Conservation (phyloP, 768 basidiomycete species). For the Jaapia argillacea region DNA sequence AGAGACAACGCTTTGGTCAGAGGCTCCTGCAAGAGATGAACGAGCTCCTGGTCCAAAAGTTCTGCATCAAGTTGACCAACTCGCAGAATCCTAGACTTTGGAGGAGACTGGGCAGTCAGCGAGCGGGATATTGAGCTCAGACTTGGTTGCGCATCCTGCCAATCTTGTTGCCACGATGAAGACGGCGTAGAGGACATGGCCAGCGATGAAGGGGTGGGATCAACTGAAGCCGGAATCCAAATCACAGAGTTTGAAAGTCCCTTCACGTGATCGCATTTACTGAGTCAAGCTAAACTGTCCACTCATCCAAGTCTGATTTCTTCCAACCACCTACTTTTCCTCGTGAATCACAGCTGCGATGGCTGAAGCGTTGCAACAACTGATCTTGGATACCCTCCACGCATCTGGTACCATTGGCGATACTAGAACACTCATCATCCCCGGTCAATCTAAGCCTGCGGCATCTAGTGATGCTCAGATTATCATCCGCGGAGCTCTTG, state of each 20-base stretch:
- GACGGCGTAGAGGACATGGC: not conserved
- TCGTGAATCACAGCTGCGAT: constrained; percentile 33
- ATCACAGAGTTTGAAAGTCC: too few relatives aligned
- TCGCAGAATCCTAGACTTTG: constrained; percentile 46
- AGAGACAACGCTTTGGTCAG: constrained; percentile 59
- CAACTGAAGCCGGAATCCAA: too few relatives aligned
- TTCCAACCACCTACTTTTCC: too few relatives aligned
- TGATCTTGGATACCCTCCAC: constrained; percentile 67
- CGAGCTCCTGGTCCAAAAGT: constrained; percentile 81
- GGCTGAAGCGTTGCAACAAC: constrained; percentile 74
- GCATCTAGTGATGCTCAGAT: constrained; percentile 71
- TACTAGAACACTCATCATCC: constrained; percentile 57
- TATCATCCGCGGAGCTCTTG: constrained; percentile 80
- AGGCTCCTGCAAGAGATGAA: constrained; percentile 75
- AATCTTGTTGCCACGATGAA: constrained; percentile 47
- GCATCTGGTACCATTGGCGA: constrained; percentile 46
- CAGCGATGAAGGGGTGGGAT: not conserved
- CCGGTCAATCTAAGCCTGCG: constrained; percentile 49
- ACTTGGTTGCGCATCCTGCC: constrained; percentile 48
- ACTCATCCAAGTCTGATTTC: too few relatives aligned
- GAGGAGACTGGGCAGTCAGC: constrained; percentile 20
- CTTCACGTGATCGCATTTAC: too few relatives aligned
- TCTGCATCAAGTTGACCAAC: constrained; percentile 91
- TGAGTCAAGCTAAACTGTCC: too few relatives aligned
- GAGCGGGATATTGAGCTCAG: constrained; percentile 37